phyloP scores from a whole-genome alignment of 2,329 filamentous ascomycete genomes.

The Orbilia oligospora region DNA sequence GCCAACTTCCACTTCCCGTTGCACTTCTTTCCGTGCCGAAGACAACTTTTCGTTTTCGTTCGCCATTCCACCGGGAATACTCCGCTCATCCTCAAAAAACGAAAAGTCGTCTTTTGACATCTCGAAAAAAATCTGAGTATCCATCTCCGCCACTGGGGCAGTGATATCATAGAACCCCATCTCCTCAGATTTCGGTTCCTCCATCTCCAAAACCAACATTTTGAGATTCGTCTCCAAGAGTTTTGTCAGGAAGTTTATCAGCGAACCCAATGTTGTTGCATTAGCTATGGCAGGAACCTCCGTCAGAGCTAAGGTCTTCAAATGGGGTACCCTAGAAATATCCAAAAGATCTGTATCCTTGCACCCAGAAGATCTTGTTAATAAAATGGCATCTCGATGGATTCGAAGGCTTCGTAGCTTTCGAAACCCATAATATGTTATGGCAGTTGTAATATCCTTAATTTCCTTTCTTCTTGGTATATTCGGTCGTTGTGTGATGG shows the following conservation, averaged over 20 bases:
- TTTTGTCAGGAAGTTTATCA: conserved; percentile 15
- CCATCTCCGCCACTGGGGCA: conserved; percentile 13
- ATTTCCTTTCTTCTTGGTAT: conserved; percentile 1
- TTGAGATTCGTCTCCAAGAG: conserved; percentile 21
- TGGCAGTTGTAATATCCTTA: conserved; percentile 26
- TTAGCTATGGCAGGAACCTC: conserved; percentile 34
- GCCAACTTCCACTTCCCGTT: conserved; percentile 7
- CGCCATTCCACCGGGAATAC: neutral
- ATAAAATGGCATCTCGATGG: conserved; percentile 19
- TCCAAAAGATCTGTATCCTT: conserved; percentile 33
- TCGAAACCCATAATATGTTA: conserved; percentile 60
- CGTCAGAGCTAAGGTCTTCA: conserved; percentile 60
- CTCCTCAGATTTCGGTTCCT: conserved; percentile 10
- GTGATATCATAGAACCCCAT: conserved; percentile 40
- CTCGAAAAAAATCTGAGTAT: conserved; percentile 47
- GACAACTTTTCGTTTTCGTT: neutral
- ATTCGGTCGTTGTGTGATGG: neutral
- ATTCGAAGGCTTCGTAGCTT: conserved; percentile 61
- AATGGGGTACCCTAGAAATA: conserved; percentile 30
- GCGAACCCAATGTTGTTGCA: neutral
- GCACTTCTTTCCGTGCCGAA: neutral
- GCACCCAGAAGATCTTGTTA: neutral
- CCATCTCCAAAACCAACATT: conserved; percentile 31
- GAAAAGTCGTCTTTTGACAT: conserved; percentile 53
- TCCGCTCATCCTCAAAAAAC: conserved; percentile 50